Conservation (phyloP, 1,139 yeast genomes). For the Taphrina deformans region DNA sequence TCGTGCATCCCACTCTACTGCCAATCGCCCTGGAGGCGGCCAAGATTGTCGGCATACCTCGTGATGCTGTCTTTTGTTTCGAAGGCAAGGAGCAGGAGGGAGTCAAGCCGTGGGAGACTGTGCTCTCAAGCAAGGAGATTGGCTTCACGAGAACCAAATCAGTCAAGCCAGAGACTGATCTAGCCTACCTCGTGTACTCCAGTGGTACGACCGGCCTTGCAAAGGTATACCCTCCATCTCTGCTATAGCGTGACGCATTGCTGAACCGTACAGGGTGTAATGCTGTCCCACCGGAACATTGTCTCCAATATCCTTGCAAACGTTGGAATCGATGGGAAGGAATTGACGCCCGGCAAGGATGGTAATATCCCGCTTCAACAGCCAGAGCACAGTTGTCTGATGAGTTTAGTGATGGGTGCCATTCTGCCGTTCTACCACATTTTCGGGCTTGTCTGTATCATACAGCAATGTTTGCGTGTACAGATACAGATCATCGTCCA, state of each 20-base stretch:
- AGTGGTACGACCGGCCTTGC: constrained; percentile 68
- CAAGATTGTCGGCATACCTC: constrained; percentile 22
- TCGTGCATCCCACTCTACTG: constrained; percentile 40
- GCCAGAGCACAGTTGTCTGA: neutral
- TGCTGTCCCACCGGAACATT: constrained; percentile 51
- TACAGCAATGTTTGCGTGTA: constrained; percentile 26
- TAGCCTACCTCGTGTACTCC: constrained; percentile 56
- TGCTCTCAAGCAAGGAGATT: constrained; percentile 36
- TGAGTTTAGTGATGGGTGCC: constrained; percentile 3
- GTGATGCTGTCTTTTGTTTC: constrained; percentile 19
- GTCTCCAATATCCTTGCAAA: constrained; percentile 40
- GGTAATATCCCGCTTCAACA: constrained; percentile 18
- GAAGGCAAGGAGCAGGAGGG: constrained; percentile 37
- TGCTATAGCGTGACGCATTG: no score
- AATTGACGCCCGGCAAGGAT: constrained; percentile 18
- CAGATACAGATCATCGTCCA: constrained; percentile 35
- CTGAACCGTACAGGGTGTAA: constrained; percentile 63
- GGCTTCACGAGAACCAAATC: constrained; percentile 37
- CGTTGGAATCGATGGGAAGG: constrained; percentile 30
- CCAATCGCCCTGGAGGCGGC: constrained; percentile 43
- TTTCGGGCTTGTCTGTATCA: constrained; percentile 36
- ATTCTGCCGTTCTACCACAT: constrained; percentile 34
- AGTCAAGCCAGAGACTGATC: constrained; percentile 38
- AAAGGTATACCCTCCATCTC: no score
- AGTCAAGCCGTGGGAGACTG: constrained; percentile 36